A percentile compares a stretch with the other conserved stretches of the same genome.
Evolutionary conservation across 1,284 basidiomycete genomes (phyloP).

Genomic region (Cutaneotrichosporon sp.): DNA sequence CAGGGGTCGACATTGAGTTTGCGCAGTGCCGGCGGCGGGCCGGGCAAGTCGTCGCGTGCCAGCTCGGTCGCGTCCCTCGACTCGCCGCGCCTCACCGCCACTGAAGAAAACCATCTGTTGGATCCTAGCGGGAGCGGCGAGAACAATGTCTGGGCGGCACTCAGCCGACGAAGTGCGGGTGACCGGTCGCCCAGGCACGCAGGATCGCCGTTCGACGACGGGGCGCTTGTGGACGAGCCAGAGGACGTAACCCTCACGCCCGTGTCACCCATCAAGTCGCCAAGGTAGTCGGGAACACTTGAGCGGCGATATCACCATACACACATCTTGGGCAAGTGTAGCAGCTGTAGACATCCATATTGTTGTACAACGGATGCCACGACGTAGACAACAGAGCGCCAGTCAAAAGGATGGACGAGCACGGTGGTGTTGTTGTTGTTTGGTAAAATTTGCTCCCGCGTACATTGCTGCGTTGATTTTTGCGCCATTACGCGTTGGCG

Average conservation of each 20-base stretch:
- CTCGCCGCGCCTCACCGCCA: neutral
- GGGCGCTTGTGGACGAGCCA: neutral
- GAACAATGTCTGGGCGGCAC: constrained; percentile 1
- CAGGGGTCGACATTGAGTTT: neutral
- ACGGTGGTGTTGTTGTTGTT: no score
- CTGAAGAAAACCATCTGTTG: constrained; percentile 2
- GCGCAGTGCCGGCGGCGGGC: neutral
- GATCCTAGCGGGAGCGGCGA: neutral
- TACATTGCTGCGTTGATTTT: no score
- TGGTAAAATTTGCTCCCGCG: no score
- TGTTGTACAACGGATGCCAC: no score
- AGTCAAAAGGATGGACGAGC: no score
- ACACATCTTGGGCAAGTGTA: no score
- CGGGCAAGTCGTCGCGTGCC: neutral
- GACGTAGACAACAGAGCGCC: no score
- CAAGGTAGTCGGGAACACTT: no score
- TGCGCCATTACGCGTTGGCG: no score
- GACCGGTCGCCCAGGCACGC: neutral
- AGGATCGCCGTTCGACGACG: neutral
- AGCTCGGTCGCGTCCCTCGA: constrained; percentile 4
- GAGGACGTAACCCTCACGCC: neutral
- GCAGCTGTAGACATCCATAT: no score
- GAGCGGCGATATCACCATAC: no score
- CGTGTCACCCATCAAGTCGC: neutral
- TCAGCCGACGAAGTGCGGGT: neutral